Evolutionary conservation across 352 stramenopile species (phyloP), one percentile per base, ranked within the genome.

Genomic region (Poterioochromonas sp.): DNA sequence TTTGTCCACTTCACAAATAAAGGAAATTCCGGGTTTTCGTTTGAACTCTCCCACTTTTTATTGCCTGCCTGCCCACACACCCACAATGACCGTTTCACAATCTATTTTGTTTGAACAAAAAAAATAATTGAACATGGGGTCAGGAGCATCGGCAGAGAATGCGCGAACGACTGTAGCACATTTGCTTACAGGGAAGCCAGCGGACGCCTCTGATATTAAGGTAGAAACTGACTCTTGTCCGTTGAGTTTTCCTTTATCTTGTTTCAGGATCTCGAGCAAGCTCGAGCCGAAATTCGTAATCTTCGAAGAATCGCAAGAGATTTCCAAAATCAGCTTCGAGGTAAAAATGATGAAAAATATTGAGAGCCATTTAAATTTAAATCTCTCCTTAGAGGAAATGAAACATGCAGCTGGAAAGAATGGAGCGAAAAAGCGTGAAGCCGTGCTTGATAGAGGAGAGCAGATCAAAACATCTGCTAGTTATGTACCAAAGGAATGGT

Each of bases 161-260:
- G 41, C 43, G 1, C 43, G 71, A 34, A 41, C 71, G 22, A 78
- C 71, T 29, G 71, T 78, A 3, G 37, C 71, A 18, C 3, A 65
- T 69, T 39, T 78, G 47, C 54, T 79, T 35, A 15, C 43, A 11
- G 63, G 32, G 2, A 79, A 79, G 29, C 76, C 76, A 40, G 76
- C 35, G 32, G 76, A 79, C 74, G 76, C 76, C 37, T 78, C 62
- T 3, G 76, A 79, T 69, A 79, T 79, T 34, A 79, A 34, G 41
- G 71, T 78, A 65, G 65, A 32, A 20, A 39, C 32, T 35, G 32
- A 12, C 15, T 40, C 47, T 64, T n/a, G 11, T 3, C 12, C 8
- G 51, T 29, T 34, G 29, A 32, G 2, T 68, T 0, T 54, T 51
- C 5, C 32, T 22, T 29, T 1, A 26, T 20, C 2, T 51, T 12